Base-by-base conservation (phyloP, 805 yeast species). In the Lipomyces sp. region DNA sequence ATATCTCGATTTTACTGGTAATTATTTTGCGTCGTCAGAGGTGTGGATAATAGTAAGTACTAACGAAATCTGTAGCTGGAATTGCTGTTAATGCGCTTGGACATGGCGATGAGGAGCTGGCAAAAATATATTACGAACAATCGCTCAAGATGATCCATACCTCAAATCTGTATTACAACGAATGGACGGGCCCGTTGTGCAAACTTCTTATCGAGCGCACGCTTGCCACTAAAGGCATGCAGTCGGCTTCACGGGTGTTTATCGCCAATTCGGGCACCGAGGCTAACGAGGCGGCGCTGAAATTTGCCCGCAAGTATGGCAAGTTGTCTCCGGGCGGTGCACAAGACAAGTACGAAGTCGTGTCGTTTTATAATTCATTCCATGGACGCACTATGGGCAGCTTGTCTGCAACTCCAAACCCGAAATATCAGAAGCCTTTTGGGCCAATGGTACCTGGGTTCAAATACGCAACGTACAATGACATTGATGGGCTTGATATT, bases 361-460 rank as follows among this genome's bases (percentile, higher is more conserved):
- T 95, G 61, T 87, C 97, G n/a, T 95, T 95, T 77, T 86, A 87
- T 72, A 87, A 89, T 71, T 88, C 97, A 0, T 95, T 95, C 84
- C 99, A 95, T 75, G 99, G 99, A 51, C 86, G 99, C 77, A 86
- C 98, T 1, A 85, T 91, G 87, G 99, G 99, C 57, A 90, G 98
- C 0, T 81, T 95, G 59, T 85, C 96, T 1, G 96, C 93, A 5
- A 95, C 99, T 0, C 90, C 96, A 71, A 95, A 93, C 77, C 88
- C 90, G 34, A 95, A 95, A 76, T 95, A 95, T 77, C 97, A 94
- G 81, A 84, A 83, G 54, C 98, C 98, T 11, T 95, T 92, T 76
- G 84, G 89, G 1, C 97, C 98, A 7, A 81, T 95, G 81, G 84
- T 95, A n/a, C 97, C 97, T 10, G 96, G 97, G 10, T 90, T 92